phyloP scores from a whole-genome alignment of 2,329 filamentous ascomycete species.

The Trichoderma atrobrunneum region DNA sequence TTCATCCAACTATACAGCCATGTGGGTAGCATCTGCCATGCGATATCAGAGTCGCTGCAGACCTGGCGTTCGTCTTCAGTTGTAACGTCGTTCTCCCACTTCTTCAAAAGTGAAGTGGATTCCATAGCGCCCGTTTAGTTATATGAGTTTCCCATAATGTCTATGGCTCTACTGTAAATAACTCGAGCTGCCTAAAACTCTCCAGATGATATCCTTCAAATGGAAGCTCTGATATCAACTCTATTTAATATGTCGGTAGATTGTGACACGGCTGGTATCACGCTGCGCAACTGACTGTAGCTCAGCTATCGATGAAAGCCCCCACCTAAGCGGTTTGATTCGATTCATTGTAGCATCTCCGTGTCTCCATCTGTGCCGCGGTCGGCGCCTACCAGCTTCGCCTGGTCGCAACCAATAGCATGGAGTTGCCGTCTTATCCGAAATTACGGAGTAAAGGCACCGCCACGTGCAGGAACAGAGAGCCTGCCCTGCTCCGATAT shows the following conservation, averaged over 20 bases:
- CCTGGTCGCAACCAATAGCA: neutral
- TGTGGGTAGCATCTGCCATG: neutral
- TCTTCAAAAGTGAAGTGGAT: neutral
- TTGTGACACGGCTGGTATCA: neutral
- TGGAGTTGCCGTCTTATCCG: slow-evolving; percentile 6
- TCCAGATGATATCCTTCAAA: too few relatives aligned
- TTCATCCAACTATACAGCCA: neutral
- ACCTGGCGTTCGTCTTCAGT: neutral
- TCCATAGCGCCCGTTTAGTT: neutral
- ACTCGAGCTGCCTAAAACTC: neutral
- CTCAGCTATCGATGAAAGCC: neutral
- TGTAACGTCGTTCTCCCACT: neutral
- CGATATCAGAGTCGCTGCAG: neutral
- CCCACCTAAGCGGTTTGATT: neutral
- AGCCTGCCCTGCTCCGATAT: neutral
- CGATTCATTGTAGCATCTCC: slow-evolving; percentile 3
- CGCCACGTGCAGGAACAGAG: slow-evolving; percentile 6
- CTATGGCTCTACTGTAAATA: neutral
- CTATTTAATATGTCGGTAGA: neutral
- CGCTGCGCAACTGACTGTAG: neutral
- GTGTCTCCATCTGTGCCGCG: neutral
- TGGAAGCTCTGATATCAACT: neutral
- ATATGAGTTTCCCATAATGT: neutral
- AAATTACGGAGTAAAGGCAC: neutral
- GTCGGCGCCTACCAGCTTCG: neutral